Base-by-base conservation (phyloP, 2,329 filamentous ascomycete genomes). In the Aurifilum marmelostoma region DNA sequence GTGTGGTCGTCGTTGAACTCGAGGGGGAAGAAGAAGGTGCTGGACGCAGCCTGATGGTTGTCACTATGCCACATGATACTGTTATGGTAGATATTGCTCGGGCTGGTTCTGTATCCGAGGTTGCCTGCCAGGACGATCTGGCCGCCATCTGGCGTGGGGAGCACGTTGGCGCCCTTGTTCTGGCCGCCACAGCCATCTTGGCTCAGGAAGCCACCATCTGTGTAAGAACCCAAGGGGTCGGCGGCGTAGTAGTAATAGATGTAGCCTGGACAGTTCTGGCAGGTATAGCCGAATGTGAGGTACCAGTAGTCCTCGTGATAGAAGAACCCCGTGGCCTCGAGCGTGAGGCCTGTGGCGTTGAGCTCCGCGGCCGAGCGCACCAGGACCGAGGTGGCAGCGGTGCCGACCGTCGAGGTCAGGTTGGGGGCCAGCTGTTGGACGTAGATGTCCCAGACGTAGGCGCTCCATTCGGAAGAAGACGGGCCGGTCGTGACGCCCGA, bases 1-100 rank as follows among this genome's bases (percentile, higher is more conserved):
- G 47, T 52, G 47, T 52, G 47, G 11, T 52, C 24, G 47, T 52
- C 47, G 47, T 52, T n/a, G n/a, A 52, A 52, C n/a, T 52, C 47
- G 8, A 52, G 47, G 12, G 47, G 47, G 14, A 52, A 52, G n/a
- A n/a, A 52, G 47, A 24, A 52, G 9, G 47, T 52, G 9, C 47
- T 52, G 7, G 47, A n/a, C n/a, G 47, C 47, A 24, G 47, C 47
- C 47, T 52, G 47, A n/a, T 52, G 47, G n/a, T 52, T 52, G 14
- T 52, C 47, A 5, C n/a, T 24, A 14, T 52, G 47, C 47, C 47
- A 52, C 24, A 52, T 52, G 47, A 52, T 12, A 4, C n/a, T 12
- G 14, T 27, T 9, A 8, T 52, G 8, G 14, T 52, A 24, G 47
- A 52, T 27, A n/a, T 52, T 9, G n/a, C 21, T 27, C n/a, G 47